Base-by-base conservation (phyloP, 2,329 filamentous ascomycete genomes). In the Neoascochyta sp. region DNA sequence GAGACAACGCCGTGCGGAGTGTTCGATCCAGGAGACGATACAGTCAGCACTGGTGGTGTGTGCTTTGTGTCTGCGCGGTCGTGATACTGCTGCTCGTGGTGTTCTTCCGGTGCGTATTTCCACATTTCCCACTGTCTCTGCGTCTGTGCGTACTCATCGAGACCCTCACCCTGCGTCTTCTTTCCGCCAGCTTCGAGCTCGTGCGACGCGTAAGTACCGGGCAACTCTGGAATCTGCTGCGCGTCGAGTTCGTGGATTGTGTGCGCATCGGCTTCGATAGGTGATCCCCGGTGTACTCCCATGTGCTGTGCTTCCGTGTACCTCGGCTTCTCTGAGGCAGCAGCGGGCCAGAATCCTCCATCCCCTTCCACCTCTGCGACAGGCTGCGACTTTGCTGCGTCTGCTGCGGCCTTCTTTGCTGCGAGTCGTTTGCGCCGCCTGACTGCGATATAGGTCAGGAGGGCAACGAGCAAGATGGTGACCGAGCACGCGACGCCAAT, bases 401-500 rank as follows among this genome's bases (percentile, higher is more conserved):
- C n/a, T n/a, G n/a, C n/a, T n/a, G n/a, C n/a, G 12, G 18, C 16
- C 12, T 33, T 30, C 21, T 33, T 29, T 19, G 35, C 14, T 29
- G 28, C 32, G 24, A 30, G 21, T 25, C 41, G 37, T 16, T 43
- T 47, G 9, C 50, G 43, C 24, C 48, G 50, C 24, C 39, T 43
- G 29, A 48, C 29, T 22, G 42, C 47, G 23, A 48, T 43, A 29
- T 44, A 39, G 7, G 50, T 43, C 16, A 55, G 32, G 14, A 52
- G 32, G 2, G 39, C 47, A 22, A 54, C 41, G 27, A 52, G 28
- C 15, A 55, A 38, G 16, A 52, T 24, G 8, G 37, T 39, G 4
- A 54, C 41, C 6, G 44, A 54, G 14, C 45, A 45, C 7, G 46
- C 50, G 12, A 54, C 45, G 7, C 52, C 52, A 16, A 55, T 53